These are phyloP conservation scores for Hirsutella thompsonii DNA, from an alignment of 2,329 filamentous ascomycete genomes.

Conservation along the genomic window DNA sequence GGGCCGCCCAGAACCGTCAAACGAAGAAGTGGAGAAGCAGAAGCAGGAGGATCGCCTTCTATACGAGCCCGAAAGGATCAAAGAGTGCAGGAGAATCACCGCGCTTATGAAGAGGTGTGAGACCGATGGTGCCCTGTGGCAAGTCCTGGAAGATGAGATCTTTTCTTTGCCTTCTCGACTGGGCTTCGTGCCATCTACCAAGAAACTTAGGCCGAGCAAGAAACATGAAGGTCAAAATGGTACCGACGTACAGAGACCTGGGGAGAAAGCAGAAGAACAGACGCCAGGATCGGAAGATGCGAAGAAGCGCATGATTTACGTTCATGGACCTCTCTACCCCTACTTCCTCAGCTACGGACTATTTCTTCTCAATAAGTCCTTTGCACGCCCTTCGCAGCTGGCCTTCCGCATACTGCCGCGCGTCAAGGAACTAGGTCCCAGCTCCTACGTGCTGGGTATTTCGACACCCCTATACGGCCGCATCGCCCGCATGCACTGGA, in stretches of 20 bases:
- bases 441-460: constrained; percentile 59
- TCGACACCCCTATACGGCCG: constrained; percentile 59
- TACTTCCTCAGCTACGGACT: constrained; percentile 45
- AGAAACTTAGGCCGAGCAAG: background rate
- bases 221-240: background rate
- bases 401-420: constrained; percentile 50
- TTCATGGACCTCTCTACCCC: constrained; percentile 54
- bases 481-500: constrained; percentile 49
- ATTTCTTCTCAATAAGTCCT: constrained; percentile 41
- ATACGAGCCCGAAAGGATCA: constrained; percentile 23
- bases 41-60: constrained; percentile 20
- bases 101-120: constrained; percentile 37
- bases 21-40: constrained; percentile 13
- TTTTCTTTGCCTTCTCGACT: constrained; percentile 46
- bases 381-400: constrained; percentile 43
- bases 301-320: constrained; percentile 31
- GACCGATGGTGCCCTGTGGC: constrained; percentile 55
- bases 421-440: constrained; percentile 53
- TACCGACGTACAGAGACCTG: background rate
- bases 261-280: background rate
- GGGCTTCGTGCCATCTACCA: constrained; percentile 24
- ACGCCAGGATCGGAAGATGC: constrained; percentile 3
- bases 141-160: constrained; percentile 52
- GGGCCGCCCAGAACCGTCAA: background rate
- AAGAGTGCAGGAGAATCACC: constrained; percentile 40